Percentiles rank a stretch among this genome's conserved stretches.
Conservation (phyloP, 345 rosid species). For the Aegle marmelos region DNA sequence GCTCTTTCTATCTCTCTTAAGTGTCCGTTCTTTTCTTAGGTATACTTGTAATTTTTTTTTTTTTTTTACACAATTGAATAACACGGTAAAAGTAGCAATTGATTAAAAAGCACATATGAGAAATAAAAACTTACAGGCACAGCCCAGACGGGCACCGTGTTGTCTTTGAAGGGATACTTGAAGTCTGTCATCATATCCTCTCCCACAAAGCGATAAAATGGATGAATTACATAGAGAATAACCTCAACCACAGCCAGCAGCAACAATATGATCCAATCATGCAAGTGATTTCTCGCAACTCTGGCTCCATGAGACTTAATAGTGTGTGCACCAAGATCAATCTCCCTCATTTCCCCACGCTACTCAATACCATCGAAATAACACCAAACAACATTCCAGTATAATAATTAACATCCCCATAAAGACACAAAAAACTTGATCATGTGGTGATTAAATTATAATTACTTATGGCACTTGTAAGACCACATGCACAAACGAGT, state of each 20-base stretch:
- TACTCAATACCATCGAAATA: not conserved
- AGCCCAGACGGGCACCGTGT: constrained; percentile 71
- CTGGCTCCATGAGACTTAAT: constrained; percentile 57
- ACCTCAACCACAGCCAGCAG: constrained; percentile 45
- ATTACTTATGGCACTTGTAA: not conserved
- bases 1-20: not conserved
- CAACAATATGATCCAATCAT: constrained; percentile 77
- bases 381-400: not conserved
- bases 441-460: not conserved
- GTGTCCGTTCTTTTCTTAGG: not conserved
- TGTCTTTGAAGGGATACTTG: constrained; percentile 66
- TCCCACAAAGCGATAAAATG: constrained; percentile 78
- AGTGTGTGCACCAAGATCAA: constrained; percentile 42
- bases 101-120: not conserved
- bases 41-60: not conserved
- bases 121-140: constrained; percentile 50
- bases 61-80: not conserved
- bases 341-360: constrained; percentile 44
- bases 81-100: not conserved
- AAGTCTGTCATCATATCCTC: constrained; percentile 76
- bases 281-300: constrained; percentile 55
- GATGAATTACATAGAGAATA: constrained; percentile 45
- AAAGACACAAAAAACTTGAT: not conserved
- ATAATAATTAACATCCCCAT: not conserved
- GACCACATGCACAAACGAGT: not conserved